Percentiles rank a stretch among this genome's conserved stretches.
Evolutionary conservation across 75 land plant species (phyloP).

Genomic region (Adiantum capillusveneris): DNA sequence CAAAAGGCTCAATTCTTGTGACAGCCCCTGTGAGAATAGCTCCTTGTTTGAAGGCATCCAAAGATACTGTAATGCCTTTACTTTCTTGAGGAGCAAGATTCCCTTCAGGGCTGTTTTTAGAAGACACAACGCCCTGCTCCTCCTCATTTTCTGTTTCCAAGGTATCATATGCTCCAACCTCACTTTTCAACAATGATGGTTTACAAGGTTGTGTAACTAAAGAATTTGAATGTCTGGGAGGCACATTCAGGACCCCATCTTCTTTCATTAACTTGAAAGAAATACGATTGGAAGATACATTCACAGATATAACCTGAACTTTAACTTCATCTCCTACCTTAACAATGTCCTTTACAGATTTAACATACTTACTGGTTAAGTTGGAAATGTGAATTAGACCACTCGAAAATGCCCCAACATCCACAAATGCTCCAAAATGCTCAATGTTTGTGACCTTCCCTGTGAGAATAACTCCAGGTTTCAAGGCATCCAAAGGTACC

Average conservation of each 20-base stretch:
- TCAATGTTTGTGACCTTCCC: slow-evolving; percentile 1
- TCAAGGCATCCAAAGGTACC: background rate
- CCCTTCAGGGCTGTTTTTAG: background rate
- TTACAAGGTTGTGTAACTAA: background rate
- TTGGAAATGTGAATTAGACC: slow-evolving; percentile 5
- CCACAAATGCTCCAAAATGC: slow-evolving; percentile 8
- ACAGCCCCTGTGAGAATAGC: background rate
- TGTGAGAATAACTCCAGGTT: slow-evolving; percentile 3
- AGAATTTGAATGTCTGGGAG: too few species aligned
- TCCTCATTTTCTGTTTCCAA: background rate
- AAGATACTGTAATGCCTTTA: background rate
- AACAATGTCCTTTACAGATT: slow-evolving; percentile 7
- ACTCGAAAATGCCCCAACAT: background rate
- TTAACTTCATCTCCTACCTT: slow-evolving; percentile 3
- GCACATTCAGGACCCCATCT: too few species aligned
- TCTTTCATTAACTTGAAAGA: background rate
- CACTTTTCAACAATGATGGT: background rate
- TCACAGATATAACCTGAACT: background rate
- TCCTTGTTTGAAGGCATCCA: background rate
- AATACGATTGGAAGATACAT: background rate
- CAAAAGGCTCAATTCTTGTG: background rate
- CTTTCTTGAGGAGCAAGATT: background rate
- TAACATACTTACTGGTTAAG: background rate
- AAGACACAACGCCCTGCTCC: background rate
- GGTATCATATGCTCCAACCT: background rate